Conservation (phyloP, 140 eudicot genomes). For the Cichorium intybus region DNA sequence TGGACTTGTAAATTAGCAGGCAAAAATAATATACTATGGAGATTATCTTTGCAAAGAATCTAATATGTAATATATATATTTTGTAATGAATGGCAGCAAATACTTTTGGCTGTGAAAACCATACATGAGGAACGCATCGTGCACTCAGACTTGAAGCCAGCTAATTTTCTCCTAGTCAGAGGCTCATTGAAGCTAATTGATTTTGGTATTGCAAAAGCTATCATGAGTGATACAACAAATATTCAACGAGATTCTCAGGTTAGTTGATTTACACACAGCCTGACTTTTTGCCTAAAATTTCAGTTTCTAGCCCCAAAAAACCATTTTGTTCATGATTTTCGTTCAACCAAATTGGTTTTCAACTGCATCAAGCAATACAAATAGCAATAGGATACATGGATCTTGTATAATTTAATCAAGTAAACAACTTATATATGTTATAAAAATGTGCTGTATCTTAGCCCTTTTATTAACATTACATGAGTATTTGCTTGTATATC, state of each 20-base stretch:
- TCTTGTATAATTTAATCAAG: too few species aligned
- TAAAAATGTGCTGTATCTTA: too few species aligned
- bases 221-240: constrained; percentile 95
- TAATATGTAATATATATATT: constrained; percentile 11
- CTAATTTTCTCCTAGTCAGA: constrained; percentile 96
- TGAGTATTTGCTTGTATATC: too few species aligned
- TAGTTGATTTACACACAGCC: background rate
- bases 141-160: constrained; percentile 98
- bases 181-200: constrained; percentile 94
- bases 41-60: constrained; percentile 5
- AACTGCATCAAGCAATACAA: too few species aligned
- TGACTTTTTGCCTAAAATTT: too few species aligned
- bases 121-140: constrained; percentile 97
- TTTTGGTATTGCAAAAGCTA: constrained; percentile 98
- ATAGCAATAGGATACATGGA: too few species aligned
- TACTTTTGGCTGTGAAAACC: constrained; percentile 90
- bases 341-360: too few species aligned
- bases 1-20: background rate
- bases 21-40: background rate
- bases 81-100: constrained; percentile 68
- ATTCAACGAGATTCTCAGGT: constrained; percentile 99
- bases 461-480: too few species aligned
- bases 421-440: too few species aligned
- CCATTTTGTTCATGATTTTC: too few species aligned
- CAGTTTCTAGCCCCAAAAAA: too few species aligned